Evolutionary conservation across 306 rosid species (phyloP).

Genomic region (Chamaecrista fasciculata): DNA sequence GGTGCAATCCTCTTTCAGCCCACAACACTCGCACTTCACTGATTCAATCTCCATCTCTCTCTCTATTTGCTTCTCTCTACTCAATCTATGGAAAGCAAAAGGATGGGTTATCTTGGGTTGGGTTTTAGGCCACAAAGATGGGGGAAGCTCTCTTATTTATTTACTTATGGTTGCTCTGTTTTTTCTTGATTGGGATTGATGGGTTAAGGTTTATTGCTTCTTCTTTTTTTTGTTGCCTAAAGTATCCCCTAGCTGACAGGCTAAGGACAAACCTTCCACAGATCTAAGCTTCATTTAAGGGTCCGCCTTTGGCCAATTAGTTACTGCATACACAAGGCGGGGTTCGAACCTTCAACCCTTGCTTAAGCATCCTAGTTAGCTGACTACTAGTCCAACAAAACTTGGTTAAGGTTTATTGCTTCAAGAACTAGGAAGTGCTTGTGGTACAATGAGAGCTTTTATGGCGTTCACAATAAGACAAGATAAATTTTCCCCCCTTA

Average conservation of each 20-base stretch:
- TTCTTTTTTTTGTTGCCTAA: no score
- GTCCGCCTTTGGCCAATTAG: no score
- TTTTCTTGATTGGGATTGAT: slow-evolving; percentile 36
- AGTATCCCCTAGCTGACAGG: no score
- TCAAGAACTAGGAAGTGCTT: slow-evolving; percentile 46
- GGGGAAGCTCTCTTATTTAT: slow-evolving; percentile 41
- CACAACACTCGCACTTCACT: slow-evolving; percentile 96
- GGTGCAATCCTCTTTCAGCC: slow-evolving; percentile 91
- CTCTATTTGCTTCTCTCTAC: neutral
- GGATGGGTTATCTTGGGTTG: slow-evolving; percentile 33
- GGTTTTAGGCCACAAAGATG: slow-evolving; percentile 46
- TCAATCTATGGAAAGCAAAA: neutral
- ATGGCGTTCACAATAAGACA: slow-evolving; percentile 30
- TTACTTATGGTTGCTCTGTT: slow-evolving; percentile 20
- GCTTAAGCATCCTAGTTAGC: no score
- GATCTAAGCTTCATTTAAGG: no score
- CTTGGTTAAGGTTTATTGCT: no score
- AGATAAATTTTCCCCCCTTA: neutral
- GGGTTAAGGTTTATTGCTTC: no score
- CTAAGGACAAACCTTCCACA: no score
- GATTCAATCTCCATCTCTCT: slow-evolving; percentile 73
- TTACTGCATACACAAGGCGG: no score
- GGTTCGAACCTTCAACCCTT: no score
- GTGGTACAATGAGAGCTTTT: slow-evolving; percentile 35
- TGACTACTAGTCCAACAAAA: no score